Percentiles rank a stretch among this genome's conserved stretches.
Evolutionary conservation across 495 filamentous ascomycete genomes (phyloP).

Genomic region (Aspergillus coremiiformis): DNA sequence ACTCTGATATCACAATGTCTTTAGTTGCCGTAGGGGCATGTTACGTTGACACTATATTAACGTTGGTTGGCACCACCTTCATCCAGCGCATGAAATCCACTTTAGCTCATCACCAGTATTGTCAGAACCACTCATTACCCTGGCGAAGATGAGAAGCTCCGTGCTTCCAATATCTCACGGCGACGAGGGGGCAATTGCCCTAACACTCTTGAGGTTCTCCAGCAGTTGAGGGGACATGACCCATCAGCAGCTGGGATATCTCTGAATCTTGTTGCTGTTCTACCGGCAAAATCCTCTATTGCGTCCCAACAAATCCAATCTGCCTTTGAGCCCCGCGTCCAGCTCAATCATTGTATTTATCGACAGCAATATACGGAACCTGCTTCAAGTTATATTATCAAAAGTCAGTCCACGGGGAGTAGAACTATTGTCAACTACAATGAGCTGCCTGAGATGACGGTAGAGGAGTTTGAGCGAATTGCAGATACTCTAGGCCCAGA

Average conservation of each 20-base stretch:
- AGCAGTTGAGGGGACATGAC: constrained; percentile 43
- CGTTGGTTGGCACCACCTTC: constrained; percentile 37
- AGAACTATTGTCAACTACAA: constrained; percentile 67
- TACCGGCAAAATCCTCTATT: constrained; percentile 35
- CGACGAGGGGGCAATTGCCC: constrained; percentile 66
- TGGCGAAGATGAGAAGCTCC: constrained; percentile 62
- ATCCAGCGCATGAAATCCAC: neutral
- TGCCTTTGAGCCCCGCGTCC: constrained; percentile 36
- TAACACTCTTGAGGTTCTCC: constrained; percentile 62
- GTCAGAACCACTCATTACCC: constrained; percentile 61
- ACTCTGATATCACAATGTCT: constrained; percentile 9
- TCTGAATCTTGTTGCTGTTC: constrained; percentile 36
- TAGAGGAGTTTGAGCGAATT: constrained; percentile 43
- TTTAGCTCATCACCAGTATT: constrained; percentile 4
- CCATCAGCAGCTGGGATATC: constrained; percentile 4
- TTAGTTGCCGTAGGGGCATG: constrained; percentile 58
- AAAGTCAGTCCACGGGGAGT: constrained; percentile 49
- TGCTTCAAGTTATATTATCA: constrained; percentile 66
- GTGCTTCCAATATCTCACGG: constrained; percentile 49
- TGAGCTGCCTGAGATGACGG: constrained; percentile 56
- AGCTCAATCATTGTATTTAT: constrained; percentile 51
- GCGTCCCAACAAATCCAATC: constrained; percentile 32
- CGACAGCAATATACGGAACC: constrained; percentile 48
- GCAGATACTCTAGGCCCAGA: constrained; percentile 22
- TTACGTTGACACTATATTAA: constrained; percentile 62